Base-by-base conservation (phyloP, 805 yeast species). In the Myxozyma geophila region DNA sequence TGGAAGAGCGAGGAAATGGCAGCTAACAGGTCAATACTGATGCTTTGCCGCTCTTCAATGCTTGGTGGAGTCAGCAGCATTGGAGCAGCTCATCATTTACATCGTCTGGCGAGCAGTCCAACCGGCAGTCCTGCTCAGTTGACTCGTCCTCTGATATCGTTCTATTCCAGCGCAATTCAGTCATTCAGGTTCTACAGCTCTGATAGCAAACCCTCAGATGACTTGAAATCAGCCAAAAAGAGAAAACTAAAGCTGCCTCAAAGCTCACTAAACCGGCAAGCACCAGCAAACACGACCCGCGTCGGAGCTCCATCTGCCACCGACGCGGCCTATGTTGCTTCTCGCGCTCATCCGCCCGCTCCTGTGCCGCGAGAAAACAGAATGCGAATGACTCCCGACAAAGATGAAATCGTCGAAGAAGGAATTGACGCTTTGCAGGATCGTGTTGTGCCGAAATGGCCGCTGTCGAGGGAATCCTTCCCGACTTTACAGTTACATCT, bases 371-470 rank as follows among this genome's bases (percentile, higher is more conserved):
- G 62, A 7, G 57, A n/a, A 10, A 50, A 49, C 37, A 61, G 57
- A 39, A 17, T 64, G 59, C 62, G 67, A 21, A 64, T 64, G 67
- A 58, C 68, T 5, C 69, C 69, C 9, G 66, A 60, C 48, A 58
- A 61, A 7, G 68, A 60, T 47, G 69, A 66, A 36, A 60, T 66
- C 36, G 68, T 64, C 17, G 63, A 59, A 39, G 62, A 49, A 37
- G 67, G 67, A 17, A 53, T 50, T 21, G 68, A 64, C 52, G 41
- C 59, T 7, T 3, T 66, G 7, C 33, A 52, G 12, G 68, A 65
- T 48, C 62, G 71, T 17, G 67, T 68, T 13, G 54, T 68, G 21
- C 71, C 72, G 17, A 59, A 63, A 51, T 69, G 71, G 63, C 72
- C 72, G 35, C 60, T 69, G 21, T 58, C 67, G 9, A 50, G 51